Conservation (phyloP, 2,329 filamentous ascomycete genomes). For the Aspergillus awamori region DNA sequence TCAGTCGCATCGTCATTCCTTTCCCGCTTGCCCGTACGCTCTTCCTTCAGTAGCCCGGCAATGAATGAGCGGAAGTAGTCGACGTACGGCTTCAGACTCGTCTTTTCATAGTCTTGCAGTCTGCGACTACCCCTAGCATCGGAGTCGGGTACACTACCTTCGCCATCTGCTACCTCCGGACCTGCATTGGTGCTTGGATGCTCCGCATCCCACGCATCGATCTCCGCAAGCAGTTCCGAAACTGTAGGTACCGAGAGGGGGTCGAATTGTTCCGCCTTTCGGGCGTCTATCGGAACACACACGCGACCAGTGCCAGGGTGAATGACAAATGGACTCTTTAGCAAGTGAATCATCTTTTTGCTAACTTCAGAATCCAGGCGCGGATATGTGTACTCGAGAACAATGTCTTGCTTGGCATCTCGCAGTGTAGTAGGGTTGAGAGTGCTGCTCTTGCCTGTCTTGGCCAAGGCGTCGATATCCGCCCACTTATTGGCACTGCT, state of each 20-base stretch:
- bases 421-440: slow-evolving; percentile 74
- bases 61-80: slow-evolving; percentile 88
- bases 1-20: slow-evolving; percentile 51
- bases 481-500: slow-evolving; percentile 83
- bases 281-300: slow-evolving; percentile 89
- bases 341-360: slow-evolving; percentile 96
- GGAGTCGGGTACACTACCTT: slow-evolving; percentile 34
- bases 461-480: slow-evolving; percentile 86
- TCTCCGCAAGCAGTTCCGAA: slow-evolving; percentile 76
- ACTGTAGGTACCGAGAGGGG: slow-evolving; percentile 88
- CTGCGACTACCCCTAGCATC: slow-evolving; percentile 46
- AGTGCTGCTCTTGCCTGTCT: slow-evolving; percentile 69
- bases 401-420: slow-evolving; percentile 92
- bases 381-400: slow-evolving; percentile 97
- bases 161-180: slow-evolving; percentile 48
- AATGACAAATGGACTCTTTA: slow-evolving; percentile 95
- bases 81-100: slow-evolving; percentile 87
- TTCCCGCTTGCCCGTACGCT: slow-evolving; percentile 56
- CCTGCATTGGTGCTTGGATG: slow-evolving; percentile 35
- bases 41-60: slow-evolving; percentile 74
- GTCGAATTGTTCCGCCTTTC: slow-evolving; percentile 77
- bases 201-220: slow-evolving; percentile 72
- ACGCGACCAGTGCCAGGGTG: slow-evolving; percentile 93
- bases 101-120: slow-evolving; percentile 93
- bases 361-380: slow-evolving; percentile 95